Evolutionary conservation across 345 rosid species (phyloP), one percentile per base, ranked within the genome.

Genomic region (Salix udensis): DNA sequence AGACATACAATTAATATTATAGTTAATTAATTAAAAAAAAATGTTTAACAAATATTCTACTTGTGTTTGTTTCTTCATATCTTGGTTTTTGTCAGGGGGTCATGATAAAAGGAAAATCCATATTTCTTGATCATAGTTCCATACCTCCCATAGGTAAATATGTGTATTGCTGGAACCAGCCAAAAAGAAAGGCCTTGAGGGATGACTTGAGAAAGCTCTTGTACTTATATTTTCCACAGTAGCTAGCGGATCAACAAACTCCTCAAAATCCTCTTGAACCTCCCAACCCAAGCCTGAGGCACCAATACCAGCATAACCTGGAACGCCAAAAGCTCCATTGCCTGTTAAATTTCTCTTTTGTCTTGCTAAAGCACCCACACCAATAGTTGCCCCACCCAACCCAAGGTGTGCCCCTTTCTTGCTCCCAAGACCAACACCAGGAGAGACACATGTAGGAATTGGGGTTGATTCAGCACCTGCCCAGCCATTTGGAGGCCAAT

Each of bases 121-220:
- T 73, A 10, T 26, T 46, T 42, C 65, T 40, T 60, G 48, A 77
- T 48, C 60, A 80, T 70, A 72, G 74, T 66, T 72, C 7, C 88
- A 75, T 88, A 94, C 98, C 98, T 94, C 91, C 98, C 98, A 94
- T 65, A 94, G 78, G 86, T 94, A 92, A 80, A 92, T 84, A 78
- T 89, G 97, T 40, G 97, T 91, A 77, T 91, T 92, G 87, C 90
- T 92, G 77, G 97, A 94, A 79, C 97, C 98, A 84, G 89, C 98
- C 85, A 94, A 83, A 83, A 94, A 94, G 82, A 91, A 89, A 64
- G 98, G 92, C 86, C 88, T 88, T 77, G 91, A 90, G 31, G 98
- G 97, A 74, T 94, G 98, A 85, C 90, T 87, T 58, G 94, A 91
- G 84, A 94, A 89, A 74, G 94, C 94, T 76, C 91, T 90, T 48